Conservation (phyloP, 2,329 filamentous ascomycete genomes). For the Bipolaris gigantea region DNA sequence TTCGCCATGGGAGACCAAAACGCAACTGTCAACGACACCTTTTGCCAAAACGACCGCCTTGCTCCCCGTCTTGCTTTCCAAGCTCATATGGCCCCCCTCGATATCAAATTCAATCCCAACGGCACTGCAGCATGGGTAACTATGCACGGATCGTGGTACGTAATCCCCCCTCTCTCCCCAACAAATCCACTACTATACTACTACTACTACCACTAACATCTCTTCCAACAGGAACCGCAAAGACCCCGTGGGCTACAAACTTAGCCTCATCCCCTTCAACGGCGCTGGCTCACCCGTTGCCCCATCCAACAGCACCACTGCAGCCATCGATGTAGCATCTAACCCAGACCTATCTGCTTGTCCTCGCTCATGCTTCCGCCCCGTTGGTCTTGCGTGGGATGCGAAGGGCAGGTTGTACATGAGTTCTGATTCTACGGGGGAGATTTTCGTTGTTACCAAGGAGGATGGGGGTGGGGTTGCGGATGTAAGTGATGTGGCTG, state of each 20-base stretch:
- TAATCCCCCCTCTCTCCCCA: not conserved
- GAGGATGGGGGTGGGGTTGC: constrained; percentile 37
- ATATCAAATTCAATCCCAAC: constrained; percentile 67
- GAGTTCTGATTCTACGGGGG: constrained; percentile 64
- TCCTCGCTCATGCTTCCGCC: constrained; percentile 62
- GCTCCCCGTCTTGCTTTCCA: constrained; percentile 60
- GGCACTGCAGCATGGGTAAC: constrained; percentile 64
- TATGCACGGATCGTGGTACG: constrained; percentile 71
- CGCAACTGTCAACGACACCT: constrained; percentile 52
- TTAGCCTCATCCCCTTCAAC: constrained; percentile 52
- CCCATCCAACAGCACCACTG: constrained; percentile 50
- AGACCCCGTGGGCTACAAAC: constrained; percentile 55
- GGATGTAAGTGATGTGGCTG: constrained; percentile 22
- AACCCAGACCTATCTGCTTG: constrained; percentile 59
- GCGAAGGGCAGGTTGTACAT: constrained; percentile 61
- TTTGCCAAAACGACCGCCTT: constrained; percentile 47
- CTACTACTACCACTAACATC: not conserved
- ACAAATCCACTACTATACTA: not conserved
- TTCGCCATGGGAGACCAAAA: constrained; percentile 54
- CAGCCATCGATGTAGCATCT: constrained; percentile 57
- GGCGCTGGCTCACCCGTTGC: constrained; percentile 51
- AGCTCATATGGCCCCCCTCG: constrained; percentile 71
- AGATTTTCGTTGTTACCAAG: constrained; percentile 60
- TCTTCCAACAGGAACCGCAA: constrained; percentile 47
- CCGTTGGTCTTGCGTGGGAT: constrained; percentile 61